phyloP scores from a whole-genome alignment of 2,329 filamentous ascomycete genomes.

The Reticulascus tulasneorum region DNA sequence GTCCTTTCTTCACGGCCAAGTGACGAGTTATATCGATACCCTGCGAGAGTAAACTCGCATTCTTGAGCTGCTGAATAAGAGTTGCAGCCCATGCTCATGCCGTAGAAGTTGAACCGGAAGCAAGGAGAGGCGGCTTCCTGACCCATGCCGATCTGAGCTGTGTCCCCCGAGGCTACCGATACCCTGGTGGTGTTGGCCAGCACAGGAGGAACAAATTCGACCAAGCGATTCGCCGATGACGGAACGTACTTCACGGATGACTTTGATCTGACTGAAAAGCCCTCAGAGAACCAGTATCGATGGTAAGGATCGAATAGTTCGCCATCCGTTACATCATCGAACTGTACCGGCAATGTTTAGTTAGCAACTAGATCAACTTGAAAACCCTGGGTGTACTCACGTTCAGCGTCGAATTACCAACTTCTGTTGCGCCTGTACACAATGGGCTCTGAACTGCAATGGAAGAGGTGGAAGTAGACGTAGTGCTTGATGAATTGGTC shows the following conservation, averaged over 20 bases:
- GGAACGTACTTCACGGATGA: slow-evolving; percentile 28
- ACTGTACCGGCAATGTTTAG: slow-evolving; percentile 22
- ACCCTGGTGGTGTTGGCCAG: slow-evolving; percentile 20
- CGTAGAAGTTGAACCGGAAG: slow-evolving; percentile 35
- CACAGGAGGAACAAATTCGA: slow-evolving; percentile 35
- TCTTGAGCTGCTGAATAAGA: slow-evolving; percentile 21
- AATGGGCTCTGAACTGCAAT: slow-evolving; percentile 12
- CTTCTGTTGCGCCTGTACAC: slow-evolving; percentile 16
- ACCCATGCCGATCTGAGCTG: slow-evolving; percentile 35
- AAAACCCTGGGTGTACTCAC: slow-evolving; percentile 21
- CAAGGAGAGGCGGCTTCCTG: slow-evolving; percentile 31
- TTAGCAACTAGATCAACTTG: slow-evolving; percentile 11
- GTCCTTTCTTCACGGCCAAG: slow-evolving; percentile 24
- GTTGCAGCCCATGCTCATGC: slow-evolving; percentile 32
- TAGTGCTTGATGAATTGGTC: too few species aligned
- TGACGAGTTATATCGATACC: slow-evolving; percentile 31
- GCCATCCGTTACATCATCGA: slow-evolving; percentile 30
- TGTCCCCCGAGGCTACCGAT: slow-evolving; percentile 28
- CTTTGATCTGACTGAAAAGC: slow-evolving; percentile 33
- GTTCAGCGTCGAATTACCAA: slow-evolving; percentile 33
- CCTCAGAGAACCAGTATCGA: slow-evolving; percentile 38
- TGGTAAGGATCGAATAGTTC: slow-evolving; percentile 35
- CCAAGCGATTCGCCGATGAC: slow-evolving; percentile 34
- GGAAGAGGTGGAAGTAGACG: slow-evolving; percentile 1
- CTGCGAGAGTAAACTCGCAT: slow-evolving; percentile 39